A percentile compares a stretch with the other conserved stretches of the same genome.
Evolutionary conservation across 2,329 filamentous ascomycete species (phyloP).

Genomic region (Fusarium nisikadoi): DNA sequence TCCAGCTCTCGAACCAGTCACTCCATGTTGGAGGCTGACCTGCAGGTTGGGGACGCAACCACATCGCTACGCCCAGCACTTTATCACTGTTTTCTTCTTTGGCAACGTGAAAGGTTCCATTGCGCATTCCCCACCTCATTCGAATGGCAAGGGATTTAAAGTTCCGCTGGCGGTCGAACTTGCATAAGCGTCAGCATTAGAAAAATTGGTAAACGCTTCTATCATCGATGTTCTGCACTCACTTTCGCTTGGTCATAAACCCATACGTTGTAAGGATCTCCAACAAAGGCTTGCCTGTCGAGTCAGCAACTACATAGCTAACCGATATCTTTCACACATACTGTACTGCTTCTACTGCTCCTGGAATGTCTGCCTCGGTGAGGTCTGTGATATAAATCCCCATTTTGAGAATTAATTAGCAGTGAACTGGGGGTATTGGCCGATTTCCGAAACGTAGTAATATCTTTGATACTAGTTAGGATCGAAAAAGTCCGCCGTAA

Average conservation of each 20-base stretch:
- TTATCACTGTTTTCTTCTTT: conserved; percentile 65
- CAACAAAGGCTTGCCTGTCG: conserved; percentile 65
- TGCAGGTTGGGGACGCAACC: conserved; percentile 68
- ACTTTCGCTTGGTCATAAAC: conserved; percentile 68
- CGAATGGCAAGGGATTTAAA: conserved; percentile 71
- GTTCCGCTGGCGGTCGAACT: conserved; percentile 71
- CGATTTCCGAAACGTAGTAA: not conserved
- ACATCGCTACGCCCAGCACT: conserved; percentile 78
- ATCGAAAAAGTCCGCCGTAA: too few relatives aligned
- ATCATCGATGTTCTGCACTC: not conserved
- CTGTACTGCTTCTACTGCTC: conserved; percentile 73
- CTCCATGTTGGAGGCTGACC: conserved; percentile 65
- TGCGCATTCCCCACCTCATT: conserved; percentile 76
- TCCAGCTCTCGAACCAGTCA: conserved; percentile 71
- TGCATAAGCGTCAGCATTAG: not conserved
- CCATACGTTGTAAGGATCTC: conserved; percentile 75
- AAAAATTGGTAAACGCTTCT: accelerated
- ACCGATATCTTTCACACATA: conserved; percentile 10
- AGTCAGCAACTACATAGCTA: not conserved
- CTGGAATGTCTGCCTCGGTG: conserved; percentile 68
- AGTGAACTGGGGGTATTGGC: not conserved
- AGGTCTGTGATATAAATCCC: conserved; percentile 66
- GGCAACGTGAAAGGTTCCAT: conserved; percentile 76
- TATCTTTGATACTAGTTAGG: not conserved
- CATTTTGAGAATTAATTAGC: conserved; percentile 48